A percentile compares a stretch with the other conserved stretches of the same genome.
phyloP scores from a whole-genome alignment of 139 green algal species.

The Coccomyxa sp. region DNA sequence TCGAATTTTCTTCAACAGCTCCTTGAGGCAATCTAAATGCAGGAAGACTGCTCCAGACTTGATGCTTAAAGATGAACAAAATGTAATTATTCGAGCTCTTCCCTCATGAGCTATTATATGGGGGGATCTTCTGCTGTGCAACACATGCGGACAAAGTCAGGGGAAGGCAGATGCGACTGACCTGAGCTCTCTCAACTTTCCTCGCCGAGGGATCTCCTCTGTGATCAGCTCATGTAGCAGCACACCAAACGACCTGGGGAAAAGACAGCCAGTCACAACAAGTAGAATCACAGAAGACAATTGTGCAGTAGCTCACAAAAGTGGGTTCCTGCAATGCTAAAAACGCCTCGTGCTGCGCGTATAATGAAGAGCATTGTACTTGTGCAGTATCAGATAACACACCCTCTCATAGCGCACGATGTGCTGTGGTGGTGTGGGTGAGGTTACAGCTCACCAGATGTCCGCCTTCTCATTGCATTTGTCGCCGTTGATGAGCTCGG shows the following conservation, averaged over 20 bases:
- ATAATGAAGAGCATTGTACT: background rate
- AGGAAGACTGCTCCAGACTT: too few species aligned
- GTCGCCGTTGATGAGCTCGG: constrained; percentile 29
- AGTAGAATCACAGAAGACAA: background rate
- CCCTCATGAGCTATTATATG: too few species aligned
- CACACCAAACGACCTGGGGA: background rate
- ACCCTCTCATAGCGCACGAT: background rate
- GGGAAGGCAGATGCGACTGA: background rate
- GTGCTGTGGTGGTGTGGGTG: background rate
- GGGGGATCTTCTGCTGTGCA: too few species aligned
- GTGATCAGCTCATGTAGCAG: background rate
- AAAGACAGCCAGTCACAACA: background rate
- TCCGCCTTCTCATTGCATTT: constrained; percentile 30
- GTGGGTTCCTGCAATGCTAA: background rate
- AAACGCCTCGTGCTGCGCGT: background rate
- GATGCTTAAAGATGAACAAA: too few species aligned
- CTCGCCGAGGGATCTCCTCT: background rate
- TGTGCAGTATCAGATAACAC: background rate
- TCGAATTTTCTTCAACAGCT: too few species aligned
- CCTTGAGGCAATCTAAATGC: too few species aligned
- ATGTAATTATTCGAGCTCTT: too few species aligned
- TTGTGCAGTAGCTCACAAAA: background rate
- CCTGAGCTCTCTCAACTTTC: constrained; percentile 9
- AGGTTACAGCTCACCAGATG: constrained; percentile 15
- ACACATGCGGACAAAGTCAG: too few species aligned